A percentile compares a stretch with the other conserved stretches of the same genome.
Conservation (phyloP, 805 yeast genomes). For the Saturnispora bothae region DNA sequence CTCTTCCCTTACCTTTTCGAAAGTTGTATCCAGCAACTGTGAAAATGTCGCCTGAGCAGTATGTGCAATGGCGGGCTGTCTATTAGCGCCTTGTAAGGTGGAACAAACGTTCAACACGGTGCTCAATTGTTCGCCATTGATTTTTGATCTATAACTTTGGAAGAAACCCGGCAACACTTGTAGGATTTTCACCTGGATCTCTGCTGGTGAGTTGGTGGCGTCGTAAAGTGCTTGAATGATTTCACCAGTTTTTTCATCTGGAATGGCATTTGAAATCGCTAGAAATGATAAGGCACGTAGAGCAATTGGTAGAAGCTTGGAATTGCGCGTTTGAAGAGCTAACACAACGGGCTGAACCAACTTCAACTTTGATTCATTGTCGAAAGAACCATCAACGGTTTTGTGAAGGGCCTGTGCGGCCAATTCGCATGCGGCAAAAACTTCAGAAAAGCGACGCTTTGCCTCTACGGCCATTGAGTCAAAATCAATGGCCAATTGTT, state of each 20-base stretch:
- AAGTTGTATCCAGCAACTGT: constrained; percentile 68
- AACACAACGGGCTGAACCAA: constrained; percentile 60
- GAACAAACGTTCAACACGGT: constrained; percentile 61
- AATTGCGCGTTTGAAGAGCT: constrained; percentile 66
- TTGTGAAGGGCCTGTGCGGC: constrained; percentile 32
- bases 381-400: constrained; percentile 11
- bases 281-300: constrained; percentile 61
- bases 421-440: constrained; percentile 45
- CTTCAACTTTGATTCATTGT: constrained; percentile 36
- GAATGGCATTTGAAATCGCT: constrained; percentile 43
- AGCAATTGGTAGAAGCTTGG: constrained; percentile 61
- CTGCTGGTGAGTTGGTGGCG: constrained; percentile 66
- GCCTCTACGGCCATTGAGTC: constrained; percentile 54
- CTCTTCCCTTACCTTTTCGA: constrained; percentile 49
- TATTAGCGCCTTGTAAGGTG: constrained; percentile 55
- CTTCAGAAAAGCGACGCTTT: constrained; percentile 59
- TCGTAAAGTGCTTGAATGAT: constrained; percentile 61
- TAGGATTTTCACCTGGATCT: constrained; percentile 75
- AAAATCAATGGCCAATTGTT: constrained; percentile 48
- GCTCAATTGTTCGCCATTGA: constrained; percentile 46
- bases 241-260: constrained; percentile 39
- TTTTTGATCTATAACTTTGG: constrained; percentile 46
- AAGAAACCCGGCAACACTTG: constrained; percentile 73
- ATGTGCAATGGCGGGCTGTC: constrained; percentile 67
- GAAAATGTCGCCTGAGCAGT: constrained; percentile 92